Evolutionary conservation across 257 asterid species (phyloP), one percentile per base, ranked within the genome.

Genomic region (Nicotiana noctiflora): DNA sequence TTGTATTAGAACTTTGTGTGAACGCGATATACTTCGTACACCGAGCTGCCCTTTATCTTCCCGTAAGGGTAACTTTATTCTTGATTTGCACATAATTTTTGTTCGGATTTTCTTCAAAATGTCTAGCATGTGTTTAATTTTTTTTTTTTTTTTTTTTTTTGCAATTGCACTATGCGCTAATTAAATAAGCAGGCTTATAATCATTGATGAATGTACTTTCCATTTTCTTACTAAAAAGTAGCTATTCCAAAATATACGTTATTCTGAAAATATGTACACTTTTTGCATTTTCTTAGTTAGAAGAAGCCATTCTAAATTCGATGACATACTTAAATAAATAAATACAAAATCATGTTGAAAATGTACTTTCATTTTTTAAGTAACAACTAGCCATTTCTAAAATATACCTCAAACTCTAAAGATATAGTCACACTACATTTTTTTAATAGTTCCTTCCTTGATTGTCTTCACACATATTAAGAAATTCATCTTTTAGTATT

Each of bases 311-410:
- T 70, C 21, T 66, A 51, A 80, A 57, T 53, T 79, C n/a, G 18
- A 53, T 17, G 31, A 60, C 15, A 70, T 25, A 70, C 23, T 55
- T 44, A 32, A 65, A 53, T n/a, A 23, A 57, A 83, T 8, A 21
- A 25, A 40, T 15, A 51, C 56, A 44, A 83, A 83, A 59, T 82
- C 78, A 27, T 61, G 52, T 49, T 21, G 29, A n/a, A 25, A 59
- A 18, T 82, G 17, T 87, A 89, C 93, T 59, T 88, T 86, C 14
- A 14, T 91, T 93, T 88, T 93, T 84, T 85, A 68, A 25, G 80
- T 56, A 37, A 25, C 61, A 65, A 49, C 27, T 44, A 66, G 81
- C 64, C 57, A 77, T 53, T 74, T 40, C 65, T 40, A 13, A 83
- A 52, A 46, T 23, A 72, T 70, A 70, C 34, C 21, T 21, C 77